Evolutionary conservation across 2,329 filamentous ascomycete species (phyloP).

Genomic region (Plectosphaerella plurivora): DNA sequence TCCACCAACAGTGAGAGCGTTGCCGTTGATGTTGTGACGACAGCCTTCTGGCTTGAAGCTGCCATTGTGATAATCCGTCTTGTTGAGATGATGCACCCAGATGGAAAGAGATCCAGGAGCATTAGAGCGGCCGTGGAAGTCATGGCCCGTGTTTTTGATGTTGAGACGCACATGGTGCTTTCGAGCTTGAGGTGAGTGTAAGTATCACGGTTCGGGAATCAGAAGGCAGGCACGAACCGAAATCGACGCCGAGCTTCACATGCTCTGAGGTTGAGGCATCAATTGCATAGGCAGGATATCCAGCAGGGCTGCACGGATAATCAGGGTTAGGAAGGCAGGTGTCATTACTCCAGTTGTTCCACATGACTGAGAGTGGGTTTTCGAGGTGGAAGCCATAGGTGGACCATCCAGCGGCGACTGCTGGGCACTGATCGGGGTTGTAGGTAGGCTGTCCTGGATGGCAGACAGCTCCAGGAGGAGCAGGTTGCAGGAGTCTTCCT

Average conservation of each 20-base stretch:
- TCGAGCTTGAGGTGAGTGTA: constrained; percentile 15
- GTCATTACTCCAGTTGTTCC: constrained; percentile 43
- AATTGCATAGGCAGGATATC: constrained; percentile 30
- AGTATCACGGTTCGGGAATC: neutral
- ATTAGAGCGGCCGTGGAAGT: constrained; percentile 39
- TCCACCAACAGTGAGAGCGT: constrained; percentile 47
- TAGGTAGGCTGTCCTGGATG: constrained; percentile 29
- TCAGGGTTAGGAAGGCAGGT: constrained; percentile 40
- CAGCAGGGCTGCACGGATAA: constrained; percentile 25
- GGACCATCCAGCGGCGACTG: constrained; percentile 3
- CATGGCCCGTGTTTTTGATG: constrained; percentile 36
- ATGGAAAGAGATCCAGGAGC: constrained; percentile 47
- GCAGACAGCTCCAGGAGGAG: constrained; percentile 40
- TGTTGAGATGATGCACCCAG: constrained; percentile 46
- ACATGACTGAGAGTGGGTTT: constrained; percentile 26
- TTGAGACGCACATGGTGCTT: constrained; percentile 36
- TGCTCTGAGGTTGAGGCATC: constrained; percentile 27
- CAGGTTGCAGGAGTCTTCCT: constrained; percentile 35
- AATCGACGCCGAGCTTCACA: constrained; percentile 31
- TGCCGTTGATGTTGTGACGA: constrained; percentile 34
- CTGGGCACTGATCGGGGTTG: constrained; percentile 24
- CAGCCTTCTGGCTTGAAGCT: constrained; percentile 25
- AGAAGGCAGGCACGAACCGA: constrained; percentile 25
- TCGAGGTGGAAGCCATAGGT: constrained; percentile 26
- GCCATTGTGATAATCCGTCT: constrained; percentile 6